Base-by-base conservation (phyloP, 163 green algal genomes). In the Prototheca cutis region DNA sequence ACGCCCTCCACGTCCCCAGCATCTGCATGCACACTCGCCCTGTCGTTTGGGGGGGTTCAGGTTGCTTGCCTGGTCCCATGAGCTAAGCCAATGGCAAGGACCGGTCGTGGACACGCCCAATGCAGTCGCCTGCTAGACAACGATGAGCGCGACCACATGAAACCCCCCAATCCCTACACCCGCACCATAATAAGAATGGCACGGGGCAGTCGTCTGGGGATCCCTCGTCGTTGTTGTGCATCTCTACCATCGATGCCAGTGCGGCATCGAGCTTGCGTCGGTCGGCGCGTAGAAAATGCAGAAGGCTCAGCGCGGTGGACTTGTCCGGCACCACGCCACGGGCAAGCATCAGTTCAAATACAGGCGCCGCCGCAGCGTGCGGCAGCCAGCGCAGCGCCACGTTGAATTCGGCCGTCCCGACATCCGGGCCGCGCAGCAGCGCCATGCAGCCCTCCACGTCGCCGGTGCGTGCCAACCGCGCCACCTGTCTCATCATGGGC, bases 301-400 rank as follows among this genome's bases (percentile, higher is more conserved):
- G 4, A 19, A 40, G 25, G 34, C 10, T 15, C 15, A 33, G 59
- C 48, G 48, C 58, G 4, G 52, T 58, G 52, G 28, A 47, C 30
- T 15, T 42, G 52, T 58, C 18, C 25, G 3, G 24, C 32, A 10
- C 19, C 34, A 27, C 29, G 27, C 36, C 42, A 27, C 53, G 23
- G 28, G 36, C 18, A 19, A 23, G 24, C 34, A 65, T 48, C 28
- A 49, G 30, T 0, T 58, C 17, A 23, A 58, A 4, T 6, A 72
- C 47, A 3, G 13, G 6, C 1, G n/a, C 39, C 17, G 59, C 8
- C 34, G 49, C 28, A 15, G 4, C 17, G 5, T 28, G 25, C 4
- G 57, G 34, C 65, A 66, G 40, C 21, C 3, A 39, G 15, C 21
- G 30, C n/a, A 68, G 31, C n/a, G 62, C 62, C 4, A 25, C 34